These are phyloP conservation scores for Nepenthes alata DNA, from an alignment of 179 eudicot species.

Conservation along the genomic window DNA sequence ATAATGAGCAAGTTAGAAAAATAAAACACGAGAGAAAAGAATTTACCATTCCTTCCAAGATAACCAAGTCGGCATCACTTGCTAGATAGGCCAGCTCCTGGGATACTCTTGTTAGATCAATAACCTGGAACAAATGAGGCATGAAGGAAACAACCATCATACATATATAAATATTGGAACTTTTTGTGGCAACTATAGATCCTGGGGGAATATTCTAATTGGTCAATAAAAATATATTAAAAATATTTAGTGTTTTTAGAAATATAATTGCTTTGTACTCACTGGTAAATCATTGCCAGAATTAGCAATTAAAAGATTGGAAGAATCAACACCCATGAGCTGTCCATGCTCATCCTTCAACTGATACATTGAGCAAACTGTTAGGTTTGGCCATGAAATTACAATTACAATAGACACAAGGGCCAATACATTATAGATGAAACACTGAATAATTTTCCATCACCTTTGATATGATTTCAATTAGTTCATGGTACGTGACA, in stretches of 20 bases:
- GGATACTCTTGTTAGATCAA: conserved; percentile 74
- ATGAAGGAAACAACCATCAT: conserved; percentile 11
- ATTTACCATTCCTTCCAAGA: conserved; percentile 97
- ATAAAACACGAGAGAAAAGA: neutral
- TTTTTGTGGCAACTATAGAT: neutral
- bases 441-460: conserved; percentile 2
- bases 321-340: conserved; percentile 70
- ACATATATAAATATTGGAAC: neutral
- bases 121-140: conserved; percentile 38
- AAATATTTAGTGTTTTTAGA: neutral
- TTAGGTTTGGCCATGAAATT: conserved; percentile 5
- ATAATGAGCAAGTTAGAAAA: neutral
- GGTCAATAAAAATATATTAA: too few relatives aligned
- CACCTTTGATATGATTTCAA: conserved; percentile 77
- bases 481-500: conserved; percentile 67
- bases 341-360: conserved; percentile 77
- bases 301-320: conserved; percentile 73
- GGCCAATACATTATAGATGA: neutral
- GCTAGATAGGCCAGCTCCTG: conserved; percentile 90
- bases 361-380: conserved; percentile 26
- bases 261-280: conserved; percentile 16
- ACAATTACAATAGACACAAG: conserved; percentile 2
- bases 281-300: conserved; percentile 99
- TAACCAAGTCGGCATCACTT: conserved; percentile 83
- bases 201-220: too few relatives aligned